phyloP scores from a whole-genome alignment of 2,329 filamentous ascomycete genomes.

The Biscogniauxia sp. region DNA sequence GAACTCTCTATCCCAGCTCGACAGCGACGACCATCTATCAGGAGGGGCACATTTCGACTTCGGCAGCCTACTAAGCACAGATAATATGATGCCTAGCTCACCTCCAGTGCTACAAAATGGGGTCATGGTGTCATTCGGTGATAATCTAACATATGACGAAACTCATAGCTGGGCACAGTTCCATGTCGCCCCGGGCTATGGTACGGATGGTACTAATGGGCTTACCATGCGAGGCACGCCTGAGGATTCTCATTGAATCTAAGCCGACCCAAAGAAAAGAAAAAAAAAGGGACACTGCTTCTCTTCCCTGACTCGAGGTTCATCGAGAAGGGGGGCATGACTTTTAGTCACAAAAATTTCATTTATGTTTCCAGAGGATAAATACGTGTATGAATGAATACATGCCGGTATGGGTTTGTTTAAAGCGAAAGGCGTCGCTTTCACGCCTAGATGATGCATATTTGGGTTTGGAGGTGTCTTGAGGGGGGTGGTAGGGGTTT shows the following conservation, averaged over 20 bases:
- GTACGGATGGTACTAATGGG: background rate
- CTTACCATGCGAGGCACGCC: background rate
- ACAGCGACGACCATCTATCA: slow-evolving; percentile 32
- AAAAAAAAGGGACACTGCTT: too few species aligned
- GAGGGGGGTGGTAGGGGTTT: too few species aligned
- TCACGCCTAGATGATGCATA: too few species aligned
- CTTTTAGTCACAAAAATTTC: too few species aligned
- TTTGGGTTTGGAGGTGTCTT: too few species aligned
- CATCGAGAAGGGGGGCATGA: too few species aligned
- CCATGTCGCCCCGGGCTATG: background rate
- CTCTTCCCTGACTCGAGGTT: too few species aligned
- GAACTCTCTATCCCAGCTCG: slow-evolving; percentile 37
- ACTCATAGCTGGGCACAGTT: background rate
- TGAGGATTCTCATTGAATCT: background rate
- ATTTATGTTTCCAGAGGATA: too few species aligned
- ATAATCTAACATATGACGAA: slow-evolving; percentile 14
- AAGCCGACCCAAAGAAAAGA: too few species aligned
- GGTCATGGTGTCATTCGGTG: slow-evolving; percentile 22
- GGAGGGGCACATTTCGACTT: slow-evolving; percentile 43
- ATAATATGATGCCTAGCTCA: slow-evolving; percentile 47
- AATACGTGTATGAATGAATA: too few species aligned
- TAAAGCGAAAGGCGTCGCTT: too few species aligned
- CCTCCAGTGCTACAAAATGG: slow-evolving; percentile 37
- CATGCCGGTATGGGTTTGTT: too few species aligned
- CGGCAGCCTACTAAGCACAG: slow-evolving; percentile 46